Conservation (phyloP, 2,329 filamentous ascomycete species). For the Pseudogymnoascus sp. region DNA sequence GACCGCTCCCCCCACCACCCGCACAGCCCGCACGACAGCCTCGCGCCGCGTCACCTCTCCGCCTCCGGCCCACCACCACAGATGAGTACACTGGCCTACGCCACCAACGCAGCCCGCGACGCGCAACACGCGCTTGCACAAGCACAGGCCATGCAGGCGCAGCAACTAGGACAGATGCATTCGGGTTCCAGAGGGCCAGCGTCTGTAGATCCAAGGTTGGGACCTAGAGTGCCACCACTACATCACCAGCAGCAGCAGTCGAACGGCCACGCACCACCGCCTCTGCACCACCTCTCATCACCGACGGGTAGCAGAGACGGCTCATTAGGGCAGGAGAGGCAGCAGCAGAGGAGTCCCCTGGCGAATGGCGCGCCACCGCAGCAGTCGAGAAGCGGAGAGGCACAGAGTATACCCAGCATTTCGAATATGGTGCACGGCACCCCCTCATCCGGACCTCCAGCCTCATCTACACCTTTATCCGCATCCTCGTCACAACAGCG, state of each 20-base stretch:
- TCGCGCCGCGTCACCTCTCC: conserved; percentile 12
- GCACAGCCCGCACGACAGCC: conserved; percentile 19
- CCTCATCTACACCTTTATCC: conserved; percentile 13
- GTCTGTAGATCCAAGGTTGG: background rate
- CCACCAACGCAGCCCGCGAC: background rate
- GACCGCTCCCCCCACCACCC: conserved; percentile 18
- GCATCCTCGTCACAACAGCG: background rate
- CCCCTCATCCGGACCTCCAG: background rate
- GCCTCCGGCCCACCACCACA: conserved; percentile 16
- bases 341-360: background rate
- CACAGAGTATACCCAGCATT: conserved; percentile 13
- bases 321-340: background rate
- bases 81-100: background rate
- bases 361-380: background rate
- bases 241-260: background rate
- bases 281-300: background rate
- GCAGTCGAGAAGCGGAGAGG: background rate
- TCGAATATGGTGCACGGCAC: conserved; percentile 25
- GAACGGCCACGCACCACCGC: background rate
- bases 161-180: background rate
- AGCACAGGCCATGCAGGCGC: background rate
- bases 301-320: background rate
- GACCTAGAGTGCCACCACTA: background rate
- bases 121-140: background rate
- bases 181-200: background rate